Conservation (phyloP, 2,329 filamentous ascomycete genomes). For the Botrytis hyacinthi region DNA sequence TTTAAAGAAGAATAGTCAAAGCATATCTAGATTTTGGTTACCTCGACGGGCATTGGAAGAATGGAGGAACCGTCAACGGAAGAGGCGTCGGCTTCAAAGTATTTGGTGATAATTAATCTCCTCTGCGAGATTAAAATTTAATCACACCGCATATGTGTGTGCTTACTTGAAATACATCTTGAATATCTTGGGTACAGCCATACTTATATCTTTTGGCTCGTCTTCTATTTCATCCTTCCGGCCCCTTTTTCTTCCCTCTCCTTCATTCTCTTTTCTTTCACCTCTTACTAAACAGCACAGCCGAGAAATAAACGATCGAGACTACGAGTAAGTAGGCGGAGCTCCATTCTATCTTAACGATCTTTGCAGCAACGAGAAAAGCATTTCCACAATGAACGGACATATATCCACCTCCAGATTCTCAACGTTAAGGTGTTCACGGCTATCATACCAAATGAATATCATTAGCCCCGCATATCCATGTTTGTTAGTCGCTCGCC, state of each 20-base stretch:
- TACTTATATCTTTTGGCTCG: neutral
- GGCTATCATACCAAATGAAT: slow-evolving; percentile 1
- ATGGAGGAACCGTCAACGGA: neutral
- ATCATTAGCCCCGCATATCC: neutral
- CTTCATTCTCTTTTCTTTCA: neutral
- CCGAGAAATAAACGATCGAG: neutral
- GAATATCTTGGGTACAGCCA: neutral
- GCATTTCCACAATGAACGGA: neutral
- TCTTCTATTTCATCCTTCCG: neutral
- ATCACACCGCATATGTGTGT: neutral
- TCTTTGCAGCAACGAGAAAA: neutral
- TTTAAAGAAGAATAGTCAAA: neutral
- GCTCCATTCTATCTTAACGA: neutral
- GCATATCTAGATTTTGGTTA: neutral
- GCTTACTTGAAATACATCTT: neutral
- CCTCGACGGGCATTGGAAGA: neutral
- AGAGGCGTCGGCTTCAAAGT: neutral
- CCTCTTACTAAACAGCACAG: too few species aligned
- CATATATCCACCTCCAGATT: neutral
- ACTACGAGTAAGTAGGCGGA: too few species aligned
- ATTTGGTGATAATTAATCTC: neutral
- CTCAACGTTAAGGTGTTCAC: neutral
- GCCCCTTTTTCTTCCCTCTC: neutral
- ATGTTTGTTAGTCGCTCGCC: neutral
- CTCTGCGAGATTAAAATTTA: neutral